Evolutionary conservation across 441 rosid species (phyloP).

Genomic region (Pelargonium fulgidum): DNA sequence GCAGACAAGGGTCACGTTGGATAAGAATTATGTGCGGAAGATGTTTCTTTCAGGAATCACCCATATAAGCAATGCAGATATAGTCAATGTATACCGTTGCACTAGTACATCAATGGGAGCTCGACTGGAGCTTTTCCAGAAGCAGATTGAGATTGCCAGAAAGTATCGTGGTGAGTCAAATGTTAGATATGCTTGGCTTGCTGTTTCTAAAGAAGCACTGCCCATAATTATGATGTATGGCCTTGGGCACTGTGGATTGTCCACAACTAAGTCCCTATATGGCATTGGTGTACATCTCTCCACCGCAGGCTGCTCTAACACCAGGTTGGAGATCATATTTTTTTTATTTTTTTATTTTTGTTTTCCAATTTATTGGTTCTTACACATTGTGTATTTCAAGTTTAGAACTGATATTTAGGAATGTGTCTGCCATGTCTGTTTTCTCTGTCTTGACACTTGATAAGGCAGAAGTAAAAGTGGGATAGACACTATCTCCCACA

Average conservation of each 20-base stretch:
- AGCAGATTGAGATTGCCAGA: conserved; percentile 62
- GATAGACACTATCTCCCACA: no score
- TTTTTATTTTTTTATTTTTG: no score
- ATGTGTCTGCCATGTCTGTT: no score
- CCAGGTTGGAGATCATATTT: conserved; percentile 57
- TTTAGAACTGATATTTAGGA: background rate
- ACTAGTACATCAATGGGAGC: conserved; percentile 37
- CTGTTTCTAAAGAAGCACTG: conserved; percentile 47
- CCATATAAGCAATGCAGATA: conserved; percentile 33
- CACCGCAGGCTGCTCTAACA: conserved; percentile 41
- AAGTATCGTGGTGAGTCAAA: conserved; percentile 73
- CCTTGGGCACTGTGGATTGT: conserved; percentile 58
- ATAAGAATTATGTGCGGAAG: conserved; percentile 39
- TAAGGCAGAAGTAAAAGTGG: no score
- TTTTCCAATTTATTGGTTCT: conserved; percentile 3
- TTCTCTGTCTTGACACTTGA: no score
- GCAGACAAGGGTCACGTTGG: conserved; percentile 26
- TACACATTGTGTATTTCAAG: background rate
- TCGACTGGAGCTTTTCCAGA: conserved; percentile 63
- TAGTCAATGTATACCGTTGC: conserved; percentile 43
- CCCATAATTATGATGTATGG: conserved; percentile 44
- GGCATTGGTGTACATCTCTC: conserved; percentile 87
- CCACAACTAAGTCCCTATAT: conserved; percentile 40
- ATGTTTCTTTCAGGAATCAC: conserved; percentile 50
- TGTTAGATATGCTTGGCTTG: conserved; percentile 85